Evolutionary conservation across 2,329 filamentous ascomycete species (phyloP).

Genomic region (Xylariaceae sp.): DNA sequence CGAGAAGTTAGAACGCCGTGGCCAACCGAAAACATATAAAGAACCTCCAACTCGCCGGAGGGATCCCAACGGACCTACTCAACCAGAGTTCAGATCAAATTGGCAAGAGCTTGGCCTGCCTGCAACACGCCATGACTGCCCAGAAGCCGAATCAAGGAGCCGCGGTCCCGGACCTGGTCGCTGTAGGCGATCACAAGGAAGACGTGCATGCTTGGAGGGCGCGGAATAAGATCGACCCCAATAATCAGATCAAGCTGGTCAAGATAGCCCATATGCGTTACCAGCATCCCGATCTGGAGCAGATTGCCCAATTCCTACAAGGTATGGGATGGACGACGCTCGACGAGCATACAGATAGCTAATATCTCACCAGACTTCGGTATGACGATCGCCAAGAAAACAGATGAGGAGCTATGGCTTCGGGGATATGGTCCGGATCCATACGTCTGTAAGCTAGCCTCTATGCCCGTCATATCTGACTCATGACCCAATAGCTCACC

Average conservation of each 20-base stretch:
- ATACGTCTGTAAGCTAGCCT: conserved; percentile 19
- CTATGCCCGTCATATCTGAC: background rate
- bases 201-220: conserved; percentile 13
- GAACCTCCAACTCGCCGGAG: no score
- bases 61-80: no score
- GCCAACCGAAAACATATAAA: no score
- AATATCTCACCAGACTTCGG: conserved; percentile 14
- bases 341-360: background rate
- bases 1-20: no score
- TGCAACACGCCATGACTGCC: conserved; percentile 3
- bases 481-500: conserved; percentile 3
- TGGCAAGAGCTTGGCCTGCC: no score
- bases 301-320: conserved; percentile 14
- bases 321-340: conserved; percentile 4
- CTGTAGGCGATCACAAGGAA: conserved; percentile 17
- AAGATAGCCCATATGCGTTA: conserved; percentile 19
- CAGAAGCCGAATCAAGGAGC: conserved; percentile 15
- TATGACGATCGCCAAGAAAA: conserved; percentile 15
- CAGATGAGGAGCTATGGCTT: conserved; percentile 14
- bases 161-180: conserved; percentile 14
- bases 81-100: no score
- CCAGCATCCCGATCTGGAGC: conserved; percentile 17
- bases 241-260: conserved; percentile 14
- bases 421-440: conserved; percentile 17
- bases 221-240: conserved; percentile 16